Base-by-base conservation (phyloP, 805 yeast genomes). In the Starmerella apicola region DNA sequence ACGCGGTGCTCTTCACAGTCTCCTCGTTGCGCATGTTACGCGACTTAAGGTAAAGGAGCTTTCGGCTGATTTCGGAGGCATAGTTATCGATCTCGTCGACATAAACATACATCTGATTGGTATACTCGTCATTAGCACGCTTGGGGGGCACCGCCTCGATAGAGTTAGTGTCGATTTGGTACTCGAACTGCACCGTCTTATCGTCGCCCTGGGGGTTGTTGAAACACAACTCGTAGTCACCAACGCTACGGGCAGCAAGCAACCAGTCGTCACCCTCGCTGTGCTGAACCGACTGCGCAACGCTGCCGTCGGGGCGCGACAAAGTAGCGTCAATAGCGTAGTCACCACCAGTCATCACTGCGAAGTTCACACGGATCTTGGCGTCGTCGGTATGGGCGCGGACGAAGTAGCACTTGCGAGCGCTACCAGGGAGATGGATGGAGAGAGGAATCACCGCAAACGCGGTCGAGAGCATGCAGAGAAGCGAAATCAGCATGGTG, bases 1-100 rank as follows among this genome's bases (percentile, higher is more conserved):
- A 65, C 54, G 78, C 82, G 24, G 94, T 83, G 37, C 83, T 74
- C 59, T 69, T 68, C 47, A 83, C 95, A 32, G 95, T 83, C 37
- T 79, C 74, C 72, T 83, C 91, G 64, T 88, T 88, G 64, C 97
- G 74, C 64, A 76, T 76, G 62, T 82, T 88, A 66, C 98, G 78
- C 10, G 93, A 77, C 62, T 77, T 81, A 68, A 86, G 85, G 62
- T 86, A 81, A 52, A 78, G 81, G 57, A 88, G 54, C 27, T 52
- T 37, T 32, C 64, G 59, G 17, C 56, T 43, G 40, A 62, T 53
- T 34, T 53, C 51, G 31, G 51, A 36, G 38, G 50, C 48, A 21
- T 52, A 52, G 17, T 38, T 43, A 37, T 61, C 63, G 37, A 60
- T 49, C 24, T 36, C 33, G 36, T 42, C 26, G 27, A 60, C 45